phyloP scores from a whole-genome alignment of 345 rosid species.

The Mercurialis annua region DNA sequence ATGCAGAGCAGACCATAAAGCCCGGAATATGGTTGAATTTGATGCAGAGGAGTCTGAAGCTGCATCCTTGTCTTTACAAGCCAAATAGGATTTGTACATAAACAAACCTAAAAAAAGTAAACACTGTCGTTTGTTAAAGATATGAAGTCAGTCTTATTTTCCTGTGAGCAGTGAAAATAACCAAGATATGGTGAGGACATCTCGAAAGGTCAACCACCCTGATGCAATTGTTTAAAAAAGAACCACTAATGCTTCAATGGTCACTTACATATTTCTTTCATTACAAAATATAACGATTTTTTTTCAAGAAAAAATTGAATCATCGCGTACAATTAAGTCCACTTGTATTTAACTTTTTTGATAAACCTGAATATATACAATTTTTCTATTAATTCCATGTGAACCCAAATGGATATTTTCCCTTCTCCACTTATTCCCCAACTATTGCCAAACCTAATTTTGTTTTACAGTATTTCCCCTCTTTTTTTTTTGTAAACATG shows the following conservation, averaged over 20 bases:
- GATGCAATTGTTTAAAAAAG: neutral
- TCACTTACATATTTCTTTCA: neutral
- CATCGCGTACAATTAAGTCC: neutral
- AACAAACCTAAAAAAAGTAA: slow-evolving; percentile 52
- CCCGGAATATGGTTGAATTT: slow-evolving; percentile 68
- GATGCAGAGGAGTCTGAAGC: slow-evolving; percentile 88
- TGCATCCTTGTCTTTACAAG: slow-evolving; percentile 93
- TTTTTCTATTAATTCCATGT: neutral
- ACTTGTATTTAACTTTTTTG: neutral
- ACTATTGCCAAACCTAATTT: neutral
- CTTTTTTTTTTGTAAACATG: neutral
- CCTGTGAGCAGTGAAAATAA: neutral
- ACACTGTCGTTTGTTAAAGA: neutral
- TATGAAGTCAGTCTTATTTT: neutral
- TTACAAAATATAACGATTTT: neutral
- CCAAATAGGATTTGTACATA: slow-evolving; percentile 95
- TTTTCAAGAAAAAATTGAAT: neutral
- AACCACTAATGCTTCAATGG: neutral
- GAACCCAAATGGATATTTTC: neutral
- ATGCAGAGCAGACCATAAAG: slow-evolving; percentile 60
- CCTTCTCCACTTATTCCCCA: neutral
- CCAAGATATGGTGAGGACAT: neutral
- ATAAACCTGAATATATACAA: neutral
- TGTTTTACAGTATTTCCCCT: neutral
- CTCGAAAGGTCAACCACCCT: neutral